phyloP scores from a whole-genome alignment of 371 early-diverging fungal species.

The Mucor plumbeus region DNA sequence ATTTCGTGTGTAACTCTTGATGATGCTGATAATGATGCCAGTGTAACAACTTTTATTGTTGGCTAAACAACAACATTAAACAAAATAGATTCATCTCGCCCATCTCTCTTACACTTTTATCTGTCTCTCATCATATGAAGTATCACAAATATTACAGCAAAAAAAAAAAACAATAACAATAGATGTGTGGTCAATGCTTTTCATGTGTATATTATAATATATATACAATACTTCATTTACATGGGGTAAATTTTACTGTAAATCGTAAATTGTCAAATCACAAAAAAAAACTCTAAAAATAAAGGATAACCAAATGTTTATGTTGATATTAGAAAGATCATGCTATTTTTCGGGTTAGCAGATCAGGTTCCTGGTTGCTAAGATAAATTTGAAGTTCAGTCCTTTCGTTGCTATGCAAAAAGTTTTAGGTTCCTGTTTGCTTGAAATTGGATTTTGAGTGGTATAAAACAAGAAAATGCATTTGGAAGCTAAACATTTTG shows the following conservation, averaged over 20 bases:
- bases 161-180: conserved; percentile 5
- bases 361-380: conserved; percentile 7
- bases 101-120: neutral
- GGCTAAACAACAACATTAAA: neutral
- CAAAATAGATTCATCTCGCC: conserved; percentile 5
- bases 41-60: conserved; percentile 1
- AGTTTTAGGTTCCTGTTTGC: neutral
- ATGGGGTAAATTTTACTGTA: neutral
- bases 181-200: conserved; percentile 2
- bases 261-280: neutral
- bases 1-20: conserved; percentile 7
- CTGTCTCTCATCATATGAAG: conserved; percentile 7
- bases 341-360: neutral
- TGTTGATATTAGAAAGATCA: neutral
- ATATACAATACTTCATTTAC: neutral
- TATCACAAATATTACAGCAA: neutral
- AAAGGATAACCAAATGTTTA: neutral
- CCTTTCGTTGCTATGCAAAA: neutral
- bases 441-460: neutral
- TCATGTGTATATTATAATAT: neutral
- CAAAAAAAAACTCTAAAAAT: neutral
- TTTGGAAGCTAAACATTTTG: neutral
- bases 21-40: conserved; percentile 2
- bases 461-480: neutral
- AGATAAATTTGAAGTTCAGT: neutral